Evolutionary conservation across 768 basidiomycete species (phyloP), one percentile per base, ranked within the genome.

Genomic region (Suillus spraguei): DNA sequence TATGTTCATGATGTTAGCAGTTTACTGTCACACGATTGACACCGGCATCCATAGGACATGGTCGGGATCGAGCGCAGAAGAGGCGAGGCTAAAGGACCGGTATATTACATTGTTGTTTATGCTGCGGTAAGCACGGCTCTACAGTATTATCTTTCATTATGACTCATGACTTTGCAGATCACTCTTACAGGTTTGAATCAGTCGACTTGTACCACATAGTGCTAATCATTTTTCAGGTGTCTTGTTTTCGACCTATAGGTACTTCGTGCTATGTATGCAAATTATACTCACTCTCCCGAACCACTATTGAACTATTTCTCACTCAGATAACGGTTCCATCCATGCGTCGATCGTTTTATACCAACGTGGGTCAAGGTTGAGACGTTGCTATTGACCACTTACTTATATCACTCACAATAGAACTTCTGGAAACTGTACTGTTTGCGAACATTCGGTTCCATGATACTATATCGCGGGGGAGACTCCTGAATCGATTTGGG

Each of bases 371-470:
- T 58, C 28, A 10, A 58, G 14, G 6, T 41, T 38, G 63, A n/a
- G 28, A 59, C 24, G 6, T 33, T 14, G 9, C 22, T 7, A 6
- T 2, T 2, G 46, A 61, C 33, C 22, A n/a, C 28, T 17, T 33
- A n/a, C 32, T 50, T 61, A 56, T 5, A 32, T 28, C 11, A 4
- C 70, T 77, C 44, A 74, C 20, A 4, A 5, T 32, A 68, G 85
- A 80, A 41, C 81, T 96, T 44, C 78, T 96, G 33, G 90, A 96
- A 70, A 75, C 87, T 1, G 88, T 97, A 3, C 79, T 97, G 1
- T 95, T 95, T 69, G 92, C 95, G 9, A 86, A 93, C 53, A 88
- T 97, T 62, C 86, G 95, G 47, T 97, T 97, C 82, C 95, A 97
- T 68, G 95, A 97, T 70, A 97, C 95, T 0, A 85, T 93, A 2